Percentiles rank a stretch among this genome's conserved stretches.
Conservation (phyloP, 306 rosid species). For the Vachellia pachyceras region DNA sequence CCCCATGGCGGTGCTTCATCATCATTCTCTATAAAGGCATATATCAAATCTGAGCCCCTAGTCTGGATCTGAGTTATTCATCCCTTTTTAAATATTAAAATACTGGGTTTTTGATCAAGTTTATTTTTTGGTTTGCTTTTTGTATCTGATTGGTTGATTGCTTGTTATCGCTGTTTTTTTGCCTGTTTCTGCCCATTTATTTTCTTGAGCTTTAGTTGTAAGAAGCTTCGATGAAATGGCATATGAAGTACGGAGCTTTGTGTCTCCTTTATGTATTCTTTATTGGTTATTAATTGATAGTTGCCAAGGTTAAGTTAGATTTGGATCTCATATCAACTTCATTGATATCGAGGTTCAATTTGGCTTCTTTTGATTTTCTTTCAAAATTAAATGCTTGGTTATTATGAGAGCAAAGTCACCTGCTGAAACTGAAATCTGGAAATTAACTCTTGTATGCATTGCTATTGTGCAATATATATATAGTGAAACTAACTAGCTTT, state of each 20-base stretch:
- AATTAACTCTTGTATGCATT: neutral
- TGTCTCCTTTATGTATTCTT: neutral
- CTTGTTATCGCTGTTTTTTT: neutral
- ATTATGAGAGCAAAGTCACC: neutral
- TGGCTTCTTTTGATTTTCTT: neutral
- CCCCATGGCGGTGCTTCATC: conserved; percentile 57
- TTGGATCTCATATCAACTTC: conserved; percentile 34
- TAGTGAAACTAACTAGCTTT: conserved; percentile 16
- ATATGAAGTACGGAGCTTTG: neutral
- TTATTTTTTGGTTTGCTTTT: neutral
- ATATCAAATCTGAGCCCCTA: neutral
- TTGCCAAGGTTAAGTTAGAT: neutral
- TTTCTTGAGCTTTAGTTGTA: neutral
- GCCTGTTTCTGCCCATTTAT: neutral
- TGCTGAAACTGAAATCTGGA: neutral
- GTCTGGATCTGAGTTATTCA: conserved; percentile 20
- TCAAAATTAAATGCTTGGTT: neutral
- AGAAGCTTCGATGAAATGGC: neutral
- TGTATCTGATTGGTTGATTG: conserved; percentile 5
- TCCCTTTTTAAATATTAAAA: conserved; percentile 21
- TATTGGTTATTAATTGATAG: neutral
- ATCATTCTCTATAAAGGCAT: conserved; percentile 62
- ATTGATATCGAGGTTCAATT: neutral
- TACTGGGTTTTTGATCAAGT: neutral
- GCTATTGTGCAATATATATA: neutral